Evolutionary conservation across 139 green algal genomes (phyloP).

Genomic region (Chlorella ohadii): DNA sequence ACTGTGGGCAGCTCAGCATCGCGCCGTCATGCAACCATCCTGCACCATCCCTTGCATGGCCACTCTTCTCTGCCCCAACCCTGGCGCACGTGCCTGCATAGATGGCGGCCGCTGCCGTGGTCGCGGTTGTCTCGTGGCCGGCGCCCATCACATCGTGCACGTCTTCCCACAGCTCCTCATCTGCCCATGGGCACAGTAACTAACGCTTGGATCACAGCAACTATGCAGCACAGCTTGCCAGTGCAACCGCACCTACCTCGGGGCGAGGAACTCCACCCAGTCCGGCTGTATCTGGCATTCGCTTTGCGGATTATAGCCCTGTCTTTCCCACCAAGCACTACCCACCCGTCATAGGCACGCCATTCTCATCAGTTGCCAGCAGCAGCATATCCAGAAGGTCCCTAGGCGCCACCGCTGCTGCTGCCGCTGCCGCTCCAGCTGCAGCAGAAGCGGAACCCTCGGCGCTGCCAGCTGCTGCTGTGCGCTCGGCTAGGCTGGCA

Average conservation of each 20-base stretch:
- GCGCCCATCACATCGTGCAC: conserved; percentile 81
- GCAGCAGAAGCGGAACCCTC: no score
- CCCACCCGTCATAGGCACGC: conserved; percentile 46
- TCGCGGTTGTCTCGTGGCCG: conserved; percentile 81
- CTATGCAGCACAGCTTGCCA: no score
- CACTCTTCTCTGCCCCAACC: no score
- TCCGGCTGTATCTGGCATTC: no score
- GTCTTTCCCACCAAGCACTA: background rate
- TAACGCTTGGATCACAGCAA: no score
- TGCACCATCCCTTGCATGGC: no score
- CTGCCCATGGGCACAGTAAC: background rate
- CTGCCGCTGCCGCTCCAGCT: background rate
- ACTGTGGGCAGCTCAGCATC: no score
- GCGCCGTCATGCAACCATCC: no score
- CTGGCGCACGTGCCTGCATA: conserved; percentile 32
- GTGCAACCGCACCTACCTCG: no score
- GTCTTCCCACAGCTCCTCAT: conserved; percentile 82
- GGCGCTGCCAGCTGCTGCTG: background rate
- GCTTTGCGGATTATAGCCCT: no score
- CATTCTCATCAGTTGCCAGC: conserved; percentile 60
- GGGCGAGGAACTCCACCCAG: no score
- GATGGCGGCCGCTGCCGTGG: conserved; percentile 63
- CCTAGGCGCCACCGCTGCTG: background rate
- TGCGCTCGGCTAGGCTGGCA: background rate
- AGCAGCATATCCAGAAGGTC: conserved; percentile 72